A percentile compares a stretch with the other conserved stretches of the same genome.
phyloP scores from a whole-genome alignment of 1,139 yeast genomes.

The Yamadazyma spencermartinsiae region DNA sequence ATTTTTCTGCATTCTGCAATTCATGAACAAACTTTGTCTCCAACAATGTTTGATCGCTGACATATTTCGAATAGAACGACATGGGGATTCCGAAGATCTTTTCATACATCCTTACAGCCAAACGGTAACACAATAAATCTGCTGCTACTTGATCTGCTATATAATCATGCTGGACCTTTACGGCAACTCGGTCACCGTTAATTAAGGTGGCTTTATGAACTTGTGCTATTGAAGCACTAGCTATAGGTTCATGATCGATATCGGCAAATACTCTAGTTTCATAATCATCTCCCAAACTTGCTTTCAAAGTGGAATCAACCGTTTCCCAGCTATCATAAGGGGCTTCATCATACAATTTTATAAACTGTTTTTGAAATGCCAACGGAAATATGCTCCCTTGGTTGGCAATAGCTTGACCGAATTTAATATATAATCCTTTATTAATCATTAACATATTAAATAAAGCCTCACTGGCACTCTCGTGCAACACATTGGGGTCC shows the following conservation, averaged over 20 bases:
- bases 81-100: constrained; percentile 65
- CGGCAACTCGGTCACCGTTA: constrained; percentile 58
- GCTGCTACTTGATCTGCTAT: constrained; percentile 56
- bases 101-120: constrained; percentile 55
- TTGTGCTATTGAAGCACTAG: constrained; percentile 76
- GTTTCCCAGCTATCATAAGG: constrained; percentile 64
- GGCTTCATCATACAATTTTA: constrained; percentile 65
- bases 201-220: constrained; percentile 59
- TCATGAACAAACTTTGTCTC: constrained; percentile 67
- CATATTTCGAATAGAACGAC: constrained; percentile 54
- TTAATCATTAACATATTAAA: constrained; percentile 53
- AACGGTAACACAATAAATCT: constrained; percentile 58
- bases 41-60: constrained; percentile 55
- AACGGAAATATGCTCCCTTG: constrained; percentile 68
- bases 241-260: constrained; percentile 57
- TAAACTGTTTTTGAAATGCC: constrained; percentile 57
- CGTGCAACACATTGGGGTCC: constrained; percentile 54
- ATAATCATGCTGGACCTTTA: constrained; percentile 67
- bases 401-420: constrained; percentile 76
- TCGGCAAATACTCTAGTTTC: constrained; percentile 43
- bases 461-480: constrained; percentile 56
- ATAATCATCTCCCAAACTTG: constrained; percentile 48
- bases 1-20: constrained; percentile 45
- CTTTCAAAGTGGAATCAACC: constrained; percentile 45
- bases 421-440: constrained; percentile 72